A percentile compares a stretch with the other conserved stretches of the same genome.
Conservation (phyloP, 2,329 filamentous ascomycete species). For the Alternaria incomplexa region DNA sequence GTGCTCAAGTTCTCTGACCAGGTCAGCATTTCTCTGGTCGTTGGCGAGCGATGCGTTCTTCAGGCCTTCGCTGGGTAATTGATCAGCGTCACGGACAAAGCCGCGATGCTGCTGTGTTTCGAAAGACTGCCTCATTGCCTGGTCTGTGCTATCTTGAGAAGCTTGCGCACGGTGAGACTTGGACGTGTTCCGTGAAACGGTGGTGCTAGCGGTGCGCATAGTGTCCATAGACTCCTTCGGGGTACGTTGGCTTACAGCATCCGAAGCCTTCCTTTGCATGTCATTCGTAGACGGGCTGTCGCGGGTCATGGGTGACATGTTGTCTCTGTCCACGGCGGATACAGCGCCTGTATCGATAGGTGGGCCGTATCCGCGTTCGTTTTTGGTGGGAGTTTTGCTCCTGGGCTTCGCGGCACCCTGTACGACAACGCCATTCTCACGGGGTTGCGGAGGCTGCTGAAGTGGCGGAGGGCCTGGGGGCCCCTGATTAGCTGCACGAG, state of each 20-base stretch:
- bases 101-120: slow-evolving; percentile 41
- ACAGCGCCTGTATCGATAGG: slow-evolving; percentile 49
- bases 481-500: slow-evolving; percentile 65
- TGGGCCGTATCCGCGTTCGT: slow-evolving; percentile 54
- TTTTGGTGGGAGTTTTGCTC: slow-evolving; percentile 60
- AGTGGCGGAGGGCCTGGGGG: slow-evolving; percentile 69
- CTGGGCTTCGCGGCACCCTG: slow-evolving; percentile 29
- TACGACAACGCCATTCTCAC: slow-evolving; percentile 50
- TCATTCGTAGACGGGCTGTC: slow-evolving; percentile 39
- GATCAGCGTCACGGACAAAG: slow-evolving; percentile 39
- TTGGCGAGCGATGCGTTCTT: slow-evolving; percentile 65
- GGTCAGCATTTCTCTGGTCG: slow-evolving; percentile 70
- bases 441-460: slow-evolving; percentile 66
- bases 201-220: slow-evolving; percentile 38
- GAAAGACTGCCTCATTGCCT: slow-evolving; percentile 38
- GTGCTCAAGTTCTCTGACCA: slow-evolving; percentile 86
- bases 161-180: slow-evolving; percentile 63
- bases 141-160: slow-evolving; percentile 62
- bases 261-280: slow-evolving; percentile 38
- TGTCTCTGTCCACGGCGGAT: slow-evolving; percentile 55
- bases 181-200: slow-evolving; percentile 44
- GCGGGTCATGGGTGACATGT: slow-evolving; percentile 55
- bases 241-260: slow-evolving; percentile 35
- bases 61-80: slow-evolving; percentile 63
- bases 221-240: slow-evolving; percentile 47